A percentile compares a stretch with the other conserved stretches of the same genome.
These are phyloP conservation scores for Trypanosoma platydactyli DNA, from an alignment of 208 protist genomes.

Conservation along the genomic window DNA sequence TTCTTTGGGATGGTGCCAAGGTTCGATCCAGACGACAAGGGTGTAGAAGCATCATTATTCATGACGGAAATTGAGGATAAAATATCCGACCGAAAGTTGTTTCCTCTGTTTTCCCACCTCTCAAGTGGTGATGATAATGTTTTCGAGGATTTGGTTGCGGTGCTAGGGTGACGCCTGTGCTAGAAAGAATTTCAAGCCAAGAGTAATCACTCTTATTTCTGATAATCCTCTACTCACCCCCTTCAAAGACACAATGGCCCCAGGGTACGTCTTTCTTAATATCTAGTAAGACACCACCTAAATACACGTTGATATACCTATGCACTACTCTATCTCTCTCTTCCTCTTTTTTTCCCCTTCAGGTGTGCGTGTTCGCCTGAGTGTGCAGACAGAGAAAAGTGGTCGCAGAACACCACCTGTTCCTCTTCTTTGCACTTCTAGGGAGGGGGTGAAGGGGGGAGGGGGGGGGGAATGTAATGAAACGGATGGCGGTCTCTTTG, in stretches of 20 bases:
- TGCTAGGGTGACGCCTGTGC: neutral
- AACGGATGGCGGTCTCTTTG: no score
- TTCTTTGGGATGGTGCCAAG: slow-evolving; percentile 8
- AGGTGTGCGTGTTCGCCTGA: no score
- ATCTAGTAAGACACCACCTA: neutral
- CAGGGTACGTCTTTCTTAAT: no score
- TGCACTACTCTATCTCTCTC: slow-evolving; percentile 8
- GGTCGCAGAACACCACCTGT: no score
- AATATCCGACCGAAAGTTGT: no score
- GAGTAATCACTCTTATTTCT: neutral
- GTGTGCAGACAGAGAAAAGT: no score
- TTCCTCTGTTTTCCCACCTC: no score
- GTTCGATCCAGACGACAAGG: slow-evolving; percentile 8
- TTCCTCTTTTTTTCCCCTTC: slow-evolving; percentile 9
- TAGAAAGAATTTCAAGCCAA: neutral
- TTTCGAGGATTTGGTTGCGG: neutral
- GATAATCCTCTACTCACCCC: neutral
- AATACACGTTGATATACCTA: neutral
- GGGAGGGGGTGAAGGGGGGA: no score
- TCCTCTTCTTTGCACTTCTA: slow-evolving; percentile 6
- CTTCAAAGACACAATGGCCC: no score
- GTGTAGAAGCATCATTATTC: no score
- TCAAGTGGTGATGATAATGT: slow-evolving; percentile 2
- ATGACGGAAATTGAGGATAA: no score
- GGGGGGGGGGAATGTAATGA: no score